Percentiles rank a stretch among this genome's conserved stretches.
Evolutionary conservation across 2,329 filamentous ascomycete genomes (phyloP).

Genomic region (Orbilia brochopaga): DNA sequence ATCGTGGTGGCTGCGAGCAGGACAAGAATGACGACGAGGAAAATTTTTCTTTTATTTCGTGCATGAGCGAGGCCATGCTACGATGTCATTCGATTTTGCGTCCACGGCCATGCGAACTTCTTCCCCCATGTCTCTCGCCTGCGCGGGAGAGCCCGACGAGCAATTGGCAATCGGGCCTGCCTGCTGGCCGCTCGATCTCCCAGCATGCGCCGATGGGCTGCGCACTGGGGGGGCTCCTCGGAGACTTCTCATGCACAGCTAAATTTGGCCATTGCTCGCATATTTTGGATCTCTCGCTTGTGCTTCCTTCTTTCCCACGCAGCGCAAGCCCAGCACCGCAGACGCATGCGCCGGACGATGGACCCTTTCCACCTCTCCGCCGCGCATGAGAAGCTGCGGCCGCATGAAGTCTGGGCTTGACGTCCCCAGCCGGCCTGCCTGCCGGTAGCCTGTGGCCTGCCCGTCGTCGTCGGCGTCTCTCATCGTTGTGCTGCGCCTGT

Average conservation of each 20-base stretch:
- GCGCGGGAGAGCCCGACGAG: slow-evolving; percentile 44
- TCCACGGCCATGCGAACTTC: slow-evolving; percentile 17
- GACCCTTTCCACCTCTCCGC: slow-evolving; percentile 7
- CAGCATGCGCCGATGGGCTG: slow-evolving; percentile 16
- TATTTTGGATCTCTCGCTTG: slow-evolving; percentile 44
- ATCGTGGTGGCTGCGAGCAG: slow-evolving; percentile 18
- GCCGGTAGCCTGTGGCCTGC: slow-evolving; percentile 5
- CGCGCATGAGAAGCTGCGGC: slow-evolving; percentile 24
- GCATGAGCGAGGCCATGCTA: slow-evolving; percentile 15
- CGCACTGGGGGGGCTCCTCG: slow-evolving; percentile 11
- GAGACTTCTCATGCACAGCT: slow-evolving; percentile 49
- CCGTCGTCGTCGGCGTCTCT: not conserved
- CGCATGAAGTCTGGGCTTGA: slow-evolving; percentile 43
- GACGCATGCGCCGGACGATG: slow-evolving; percentile 21
- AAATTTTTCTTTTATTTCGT: slow-evolving; percentile 13
- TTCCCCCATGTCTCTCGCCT: slow-evolving; percentile 38
- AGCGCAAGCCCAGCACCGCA: slow-evolving; percentile 23
- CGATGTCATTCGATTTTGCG: not conserved
- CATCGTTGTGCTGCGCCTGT: slow-evolving; percentile 36
- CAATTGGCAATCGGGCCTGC: slow-evolving; percentile 20
- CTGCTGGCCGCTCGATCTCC: slow-evolving; percentile 11
- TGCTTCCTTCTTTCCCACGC: slow-evolving; percentile 45
- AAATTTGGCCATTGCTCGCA: slow-evolving; percentile 46
- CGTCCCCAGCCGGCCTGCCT: slow-evolving; percentile 11
- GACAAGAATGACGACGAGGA: not conserved